Percentiles rank a stretch among this genome's conserved stretches.
Conservation (phyloP, 2,329 filamentous ascomycete genomes). For the Colletotrichum sublineola region DNA sequence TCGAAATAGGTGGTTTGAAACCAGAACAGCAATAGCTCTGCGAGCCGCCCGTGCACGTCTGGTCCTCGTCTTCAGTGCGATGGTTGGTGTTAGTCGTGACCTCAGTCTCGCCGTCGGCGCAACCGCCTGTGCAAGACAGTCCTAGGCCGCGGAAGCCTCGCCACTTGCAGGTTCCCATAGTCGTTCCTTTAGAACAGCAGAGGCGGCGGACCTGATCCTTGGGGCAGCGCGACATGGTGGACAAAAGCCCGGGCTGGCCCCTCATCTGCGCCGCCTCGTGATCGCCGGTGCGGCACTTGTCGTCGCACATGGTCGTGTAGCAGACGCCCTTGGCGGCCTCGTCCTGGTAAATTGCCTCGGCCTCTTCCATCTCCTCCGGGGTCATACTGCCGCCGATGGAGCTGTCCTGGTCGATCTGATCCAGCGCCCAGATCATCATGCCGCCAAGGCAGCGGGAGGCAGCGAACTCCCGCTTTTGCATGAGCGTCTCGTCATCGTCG, state of each 20-base stretch:
- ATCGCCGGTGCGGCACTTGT: slow-evolving; percentile 47
- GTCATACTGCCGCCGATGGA: no score
- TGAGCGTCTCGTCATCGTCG: slow-evolving; percentile 46
- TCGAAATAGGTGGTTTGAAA: no score
- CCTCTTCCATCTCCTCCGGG: background rate
- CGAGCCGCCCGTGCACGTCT: no score
- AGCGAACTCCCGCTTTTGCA: slow-evolving; percentile 44
- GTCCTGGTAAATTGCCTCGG: slow-evolving; percentile 31
- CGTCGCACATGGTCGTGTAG: slow-evolving; percentile 47
- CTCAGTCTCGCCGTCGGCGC: slow-evolving; percentile 43
- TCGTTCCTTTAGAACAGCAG: slow-evolving; percentile 47
- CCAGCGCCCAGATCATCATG: slow-evolving; percentile 46
- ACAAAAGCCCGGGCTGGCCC: slow-evolving; percentile 47
- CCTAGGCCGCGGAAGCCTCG: slow-evolving; percentile 48
- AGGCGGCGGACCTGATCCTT: slow-evolving; percentile 46
- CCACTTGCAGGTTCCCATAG: slow-evolving; percentile 48
- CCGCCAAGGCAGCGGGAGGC: slow-evolving; percentile 47
- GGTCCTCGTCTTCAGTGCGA: no score
- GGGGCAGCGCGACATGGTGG: slow-evolving; percentile 45
- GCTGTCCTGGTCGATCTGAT: slow-evolving; percentile 40
- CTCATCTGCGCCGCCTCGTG: slow-evolving; percentile 48
- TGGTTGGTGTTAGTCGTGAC: no score
- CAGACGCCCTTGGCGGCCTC: slow-evolving; percentile 42
- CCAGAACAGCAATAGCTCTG: no score
- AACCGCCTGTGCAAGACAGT: slow-evolving; percentile 48